A percentile compares a stretch with the other conserved stretches of the same genome.
These are phyloP conservation scores for Ceratobasidium sp. DNA, from an alignment of 1,284 basidiomycete species.

Conservation along the genomic window DNA sequence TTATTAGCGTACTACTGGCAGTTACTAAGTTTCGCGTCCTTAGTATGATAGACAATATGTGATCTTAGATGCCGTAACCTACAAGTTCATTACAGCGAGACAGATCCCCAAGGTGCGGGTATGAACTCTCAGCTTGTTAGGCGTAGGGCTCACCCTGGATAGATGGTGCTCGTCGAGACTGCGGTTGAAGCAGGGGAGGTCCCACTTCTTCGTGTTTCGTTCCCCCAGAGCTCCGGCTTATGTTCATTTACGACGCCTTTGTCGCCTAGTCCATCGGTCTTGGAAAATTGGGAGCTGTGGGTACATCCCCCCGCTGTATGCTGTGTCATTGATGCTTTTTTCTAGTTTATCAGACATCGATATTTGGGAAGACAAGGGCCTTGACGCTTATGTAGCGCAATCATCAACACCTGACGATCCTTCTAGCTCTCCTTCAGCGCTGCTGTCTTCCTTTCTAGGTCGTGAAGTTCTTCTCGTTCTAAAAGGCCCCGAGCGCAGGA, in stretches of 20 bases:
- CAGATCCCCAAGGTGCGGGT: conserved; percentile 68
- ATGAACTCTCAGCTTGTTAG: neutral
- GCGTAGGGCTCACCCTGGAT: neutral
- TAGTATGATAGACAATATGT: conserved; percentile 79
- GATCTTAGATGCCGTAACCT: conserved; percentile 69
- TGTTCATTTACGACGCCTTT: conserved; percentile 71
- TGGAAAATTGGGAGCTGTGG: conserved; percentile 70
- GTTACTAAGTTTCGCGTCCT: neutral
- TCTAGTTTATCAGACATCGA: conserved; percentile 67
- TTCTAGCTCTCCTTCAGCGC: conserved; percentile 61
- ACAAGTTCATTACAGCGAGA: conserved; percentile 73
- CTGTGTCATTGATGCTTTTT: conserved; percentile 17
- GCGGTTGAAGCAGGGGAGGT: conserved; percentile 63
- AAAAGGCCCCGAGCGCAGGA: conserved; percentile 72
- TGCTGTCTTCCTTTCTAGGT: conserved; percentile 72
- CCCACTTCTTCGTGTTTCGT: conserved; percentile 66
- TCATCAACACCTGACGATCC: conserved; percentile 54
- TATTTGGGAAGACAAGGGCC: conserved; percentile 63
- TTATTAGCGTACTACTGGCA: neutral
- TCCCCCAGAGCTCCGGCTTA: conserved; percentile 70
- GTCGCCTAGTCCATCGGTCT: conserved; percentile 63
- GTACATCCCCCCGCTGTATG: conserved; percentile 50
- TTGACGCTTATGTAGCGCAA: conserved; percentile 76
- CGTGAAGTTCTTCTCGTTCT: conserved; percentile 71
- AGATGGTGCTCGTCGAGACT: conserved; percentile 79